phyloP scores from a whole-genome alignment of 768 basidiomycete genomes.

The Trametes punicea region DNA sequence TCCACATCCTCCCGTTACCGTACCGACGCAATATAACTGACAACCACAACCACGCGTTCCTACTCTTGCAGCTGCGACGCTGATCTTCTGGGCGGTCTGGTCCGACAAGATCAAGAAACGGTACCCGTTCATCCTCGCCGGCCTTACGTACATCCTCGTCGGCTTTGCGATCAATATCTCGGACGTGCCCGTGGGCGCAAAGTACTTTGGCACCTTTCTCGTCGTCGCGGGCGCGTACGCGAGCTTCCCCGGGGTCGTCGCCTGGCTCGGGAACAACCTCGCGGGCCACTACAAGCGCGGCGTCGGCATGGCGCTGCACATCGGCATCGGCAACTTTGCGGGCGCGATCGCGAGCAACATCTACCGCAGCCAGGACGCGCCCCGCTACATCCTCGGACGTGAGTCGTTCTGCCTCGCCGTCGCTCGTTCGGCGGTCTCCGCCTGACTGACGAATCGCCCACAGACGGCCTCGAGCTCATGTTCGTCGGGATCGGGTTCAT shows the following conservation, averaged over 20 bases:
- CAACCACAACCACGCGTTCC: neutral
- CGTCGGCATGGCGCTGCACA: slow-evolving; percentile 68
- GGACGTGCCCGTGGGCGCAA: slow-evolving; percentile 45
- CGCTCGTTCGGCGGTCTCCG: neutral
- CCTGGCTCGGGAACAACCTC: slow-evolving; percentile 66
- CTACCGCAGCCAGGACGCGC: slow-evolving; percentile 56
- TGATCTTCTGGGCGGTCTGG: slow-evolving; percentile 50
- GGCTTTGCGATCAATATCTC: slow-evolving; percentile 67
- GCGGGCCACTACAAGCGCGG: slow-evolving; percentile 68
- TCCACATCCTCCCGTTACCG: neutral
- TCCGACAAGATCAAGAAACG: slow-evolving; percentile 57
- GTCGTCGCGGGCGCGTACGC: slow-evolving; percentile 61
- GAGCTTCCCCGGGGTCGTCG: slow-evolving; percentile 54
- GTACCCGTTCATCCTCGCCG: slow-evolving; percentile 53
- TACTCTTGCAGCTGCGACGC: slow-evolving; percentile 43
- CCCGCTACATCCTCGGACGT: slow-evolving; percentile 63
- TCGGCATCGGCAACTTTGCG: slow-evolving; percentile 61
- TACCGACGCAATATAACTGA: neutral
- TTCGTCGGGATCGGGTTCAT: slow-evolving; percentile 63
- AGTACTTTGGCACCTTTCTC: slow-evolving; percentile 73
- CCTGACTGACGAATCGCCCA: neutral
- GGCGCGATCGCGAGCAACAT: slow-evolving; percentile 64
- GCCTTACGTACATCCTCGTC: slow-evolving; percentile 46
- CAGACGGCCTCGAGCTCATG: slow-evolving; percentile 63
- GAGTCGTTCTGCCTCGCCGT: slow-evolving; percentile 27